Conservation (phyloP, 768 basidiomycete genomes). For the Mycena indigotica region DNA sequence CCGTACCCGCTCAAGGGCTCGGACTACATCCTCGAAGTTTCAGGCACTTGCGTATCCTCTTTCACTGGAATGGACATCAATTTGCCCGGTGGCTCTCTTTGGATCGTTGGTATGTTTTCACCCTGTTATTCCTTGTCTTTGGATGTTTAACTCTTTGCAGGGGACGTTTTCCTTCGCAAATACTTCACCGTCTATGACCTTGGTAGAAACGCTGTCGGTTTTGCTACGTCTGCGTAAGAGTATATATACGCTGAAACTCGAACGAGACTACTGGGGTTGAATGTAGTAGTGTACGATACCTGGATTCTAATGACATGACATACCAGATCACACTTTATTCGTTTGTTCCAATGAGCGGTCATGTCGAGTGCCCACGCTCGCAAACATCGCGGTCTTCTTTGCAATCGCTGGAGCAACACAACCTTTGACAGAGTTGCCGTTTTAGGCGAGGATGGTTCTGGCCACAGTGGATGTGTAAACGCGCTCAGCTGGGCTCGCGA, state of each 20-base stretch:
- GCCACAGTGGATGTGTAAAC: constrained; percentile 78
- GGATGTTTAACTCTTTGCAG: no score
- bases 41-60: constrained; percentile 90
- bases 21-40: constrained; percentile 90
- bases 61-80: constrained; percentile 94
- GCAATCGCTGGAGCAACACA: constrained; percentile 4
- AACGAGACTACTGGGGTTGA: no score
- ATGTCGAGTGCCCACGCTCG: neutral
- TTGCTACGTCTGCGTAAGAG: constrained; percentile 48
- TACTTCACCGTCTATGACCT: constrained; percentile 92
- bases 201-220: constrained; percentile 78
- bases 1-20: constrained; percentile 75
- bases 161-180: constrained; percentile 91
- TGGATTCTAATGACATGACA: constrained; percentile 1
- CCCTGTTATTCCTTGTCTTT: no score
- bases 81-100: constrained; percentile 74
- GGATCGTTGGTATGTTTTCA: constrained; percentile 94
- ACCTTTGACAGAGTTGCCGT: constrained; percentile 75
- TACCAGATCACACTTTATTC: no score
- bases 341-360: neutral
- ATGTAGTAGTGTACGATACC: constrained; percentile 23
- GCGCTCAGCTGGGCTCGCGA: constrained; percentile 72
- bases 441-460: constrained; percentile 56
- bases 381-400: constrained; percentile 1
- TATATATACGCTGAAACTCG: neutral